phyloP scores from a whole-genome alignment of 1,284 basidiomycete genomes.

The Heterobasidion annosum region DNA sequence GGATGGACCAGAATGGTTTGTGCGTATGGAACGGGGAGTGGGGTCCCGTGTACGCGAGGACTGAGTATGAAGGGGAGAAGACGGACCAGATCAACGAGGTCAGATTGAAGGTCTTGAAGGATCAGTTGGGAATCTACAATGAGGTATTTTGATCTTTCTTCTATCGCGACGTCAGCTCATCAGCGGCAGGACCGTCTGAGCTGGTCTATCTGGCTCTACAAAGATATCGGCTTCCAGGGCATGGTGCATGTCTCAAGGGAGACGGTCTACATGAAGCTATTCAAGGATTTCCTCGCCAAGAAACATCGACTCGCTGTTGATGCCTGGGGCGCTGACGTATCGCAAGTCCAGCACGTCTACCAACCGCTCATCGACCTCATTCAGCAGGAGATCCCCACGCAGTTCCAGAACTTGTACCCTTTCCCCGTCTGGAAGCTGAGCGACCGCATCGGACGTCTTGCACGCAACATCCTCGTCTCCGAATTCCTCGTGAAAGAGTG shows the following conservation, averaged over 20 bases:
- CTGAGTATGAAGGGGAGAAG: slow-evolving; percentile 44
- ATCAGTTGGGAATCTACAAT: slow-evolving; percentile 70
- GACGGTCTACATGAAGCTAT: slow-evolving; percentile 61
- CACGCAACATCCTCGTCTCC: slow-evolving; percentile 54
- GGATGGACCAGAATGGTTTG: slow-evolving; percentile 56
- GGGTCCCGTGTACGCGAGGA: slow-evolving; percentile 57
- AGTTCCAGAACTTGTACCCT: slow-evolving; percentile 39
- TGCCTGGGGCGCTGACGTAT: slow-evolving; percentile 54
- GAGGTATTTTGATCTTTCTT: slow-evolving; percentile 25
- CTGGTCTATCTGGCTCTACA: slow-evolving; percentile 85
- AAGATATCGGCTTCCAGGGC: slow-evolving; percentile 80
- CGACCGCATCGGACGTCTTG: slow-evolving; percentile 38
- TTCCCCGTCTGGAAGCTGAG: slow-evolving; percentile 39
- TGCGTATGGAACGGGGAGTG: slow-evolving; percentile 78
- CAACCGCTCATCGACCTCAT: slow-evolving; percentile 49
- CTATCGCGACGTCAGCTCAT: not conserved
- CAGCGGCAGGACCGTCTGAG: slow-evolving; percentile 48
- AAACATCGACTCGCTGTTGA: slow-evolving; percentile 58
- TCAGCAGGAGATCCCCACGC: slow-evolving; percentile 31
- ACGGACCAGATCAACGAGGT: slow-evolving; percentile 58
- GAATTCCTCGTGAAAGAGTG: slow-evolving; percentile 60
- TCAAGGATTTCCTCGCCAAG: slow-evolving; percentile 53
- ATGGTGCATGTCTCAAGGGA: slow-evolving; percentile 66
- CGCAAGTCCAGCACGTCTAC: slow-evolving; percentile 39
- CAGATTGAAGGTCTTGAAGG: slow-evolving; percentile 61